Evolutionary conservation across 2,329 filamentous ascomycete genomes (phyloP).

Genomic region (Pseudogymnoascus sp.): DNA sequence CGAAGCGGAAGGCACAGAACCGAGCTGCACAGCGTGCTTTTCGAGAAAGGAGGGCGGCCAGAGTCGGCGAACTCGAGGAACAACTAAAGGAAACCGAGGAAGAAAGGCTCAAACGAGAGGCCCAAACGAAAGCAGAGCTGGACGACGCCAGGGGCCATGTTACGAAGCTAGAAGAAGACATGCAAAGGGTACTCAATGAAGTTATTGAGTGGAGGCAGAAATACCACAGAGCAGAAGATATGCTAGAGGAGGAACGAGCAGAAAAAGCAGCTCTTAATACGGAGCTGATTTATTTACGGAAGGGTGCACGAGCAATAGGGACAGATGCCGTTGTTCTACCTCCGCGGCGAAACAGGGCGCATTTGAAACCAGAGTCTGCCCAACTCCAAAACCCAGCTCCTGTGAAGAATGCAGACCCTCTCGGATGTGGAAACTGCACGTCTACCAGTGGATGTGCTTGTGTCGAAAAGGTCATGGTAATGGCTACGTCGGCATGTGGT

Average conservation of each 20-base stretch:
- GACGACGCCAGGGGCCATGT: conserved; percentile 39
- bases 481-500: conserved; percentile 52
- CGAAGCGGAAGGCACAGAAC: conserved; percentile 92
- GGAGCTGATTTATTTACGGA: conserved; percentile 32
- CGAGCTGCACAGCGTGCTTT: conserved; percentile 86
- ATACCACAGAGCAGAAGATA: conserved; percentile 28
- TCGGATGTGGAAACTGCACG: conserved; percentile 51
- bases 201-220: conserved; percentile 28
- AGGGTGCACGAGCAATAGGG: conserved; percentile 25
- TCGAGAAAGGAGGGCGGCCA: conserved; percentile 75
- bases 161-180: conserved; percentile 53
- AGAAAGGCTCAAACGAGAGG: conserved; percentile 48
- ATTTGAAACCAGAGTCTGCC: conserved; percentile 9
- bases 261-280: conserved; percentile 37
- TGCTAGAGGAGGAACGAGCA: conserved; percentile 31
- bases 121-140: conserved; percentile 38
- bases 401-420: conserved; percentile 13
- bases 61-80: conserved; percentile 69
- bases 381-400: conserved; percentile 20
- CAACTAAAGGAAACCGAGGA: conserved; percentile 56
- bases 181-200: conserved; percentile 51
- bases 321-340: conserved; percentile 36
- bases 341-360: conserved; percentile 22
- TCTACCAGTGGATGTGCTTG: conserved; percentile 49
- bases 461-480: conserved; percentile 50